Base-by-base conservation (phyloP, 1,284 basidiomycete species). In the Ustilago lituana region DNA sequence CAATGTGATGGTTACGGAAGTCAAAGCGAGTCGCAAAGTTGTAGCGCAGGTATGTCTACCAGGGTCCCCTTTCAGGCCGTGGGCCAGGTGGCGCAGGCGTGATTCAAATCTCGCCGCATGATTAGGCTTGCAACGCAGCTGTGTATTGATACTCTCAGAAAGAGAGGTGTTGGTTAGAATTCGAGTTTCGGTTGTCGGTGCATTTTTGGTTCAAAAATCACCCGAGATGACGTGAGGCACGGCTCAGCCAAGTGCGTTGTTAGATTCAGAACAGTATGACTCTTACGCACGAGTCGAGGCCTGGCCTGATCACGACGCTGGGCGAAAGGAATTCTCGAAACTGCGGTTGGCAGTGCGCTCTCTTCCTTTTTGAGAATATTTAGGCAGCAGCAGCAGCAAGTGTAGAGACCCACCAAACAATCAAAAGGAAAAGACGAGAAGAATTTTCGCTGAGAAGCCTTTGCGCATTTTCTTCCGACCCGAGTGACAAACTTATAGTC, bases 161-260 rank as follows among this genome's bases (percentile, higher is more conserved):
- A 14, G 15, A 31, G 32, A 24, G 19, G 45, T 49, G 46, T 50
- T 57, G 56, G 23, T 36, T 36, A 8, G 32, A n/a, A 15, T 32
- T 15, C 11, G 29, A n/a, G n/a, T n/a, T 23, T 47, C 36, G 44
- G 37, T 22, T 38, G 37, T 26, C 50, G 29, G 46, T 19, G 31
- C 23, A 10, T 31, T 19, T 10, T n/a, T 27, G 10, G 19, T 27
- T 15, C 20, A 31, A 40, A 24, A 26, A 3, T 29, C 26, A 27
- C 6, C 31, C 37, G 32, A 40, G 60, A 63, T 63, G 60, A 56
- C 60, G 60, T 63, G 40, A 63, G 48, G 44, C 26, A n/a, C n/a
- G n/a, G n/a, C n/a, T n/a, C n/a, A n/a, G n/a, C n/a, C n/a, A n/a
- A n/a, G n/a, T 8, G 26, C 2, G 11, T 4, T 50, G 37, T 52